Conservation (phyloP, 257 asterid species). For the Coffea eugenioides region DNA sequence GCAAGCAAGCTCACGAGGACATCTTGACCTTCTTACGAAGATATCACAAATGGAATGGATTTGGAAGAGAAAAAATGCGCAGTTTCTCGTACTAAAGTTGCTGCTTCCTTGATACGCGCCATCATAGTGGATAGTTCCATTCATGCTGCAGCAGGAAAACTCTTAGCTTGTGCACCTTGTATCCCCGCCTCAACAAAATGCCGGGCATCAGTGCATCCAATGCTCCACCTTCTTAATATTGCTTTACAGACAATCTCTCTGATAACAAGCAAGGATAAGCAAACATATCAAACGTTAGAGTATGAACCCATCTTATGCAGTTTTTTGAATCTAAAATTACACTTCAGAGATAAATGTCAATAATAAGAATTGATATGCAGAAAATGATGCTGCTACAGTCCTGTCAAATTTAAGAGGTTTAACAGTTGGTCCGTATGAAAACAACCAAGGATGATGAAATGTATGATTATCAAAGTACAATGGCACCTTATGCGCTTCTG, state of each 20-base stretch:
- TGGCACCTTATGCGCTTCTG: background rate
- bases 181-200: background rate
- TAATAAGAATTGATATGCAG: no score
- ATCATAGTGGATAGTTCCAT: background rate
- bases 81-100: background rate
- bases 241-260: conserved; percentile 78
- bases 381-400: background rate
- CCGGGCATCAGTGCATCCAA: background rate
- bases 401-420: conserved; percentile 15
- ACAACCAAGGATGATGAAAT: conserved; percentile 4
- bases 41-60: conserved; percentile 11
- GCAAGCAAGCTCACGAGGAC: background rate
- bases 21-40: conserved; percentile 3
- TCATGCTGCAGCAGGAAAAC: background rate
- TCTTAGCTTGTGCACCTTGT: background rate
- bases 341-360: background rate
- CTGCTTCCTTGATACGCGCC: background rate
- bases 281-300: background rate
- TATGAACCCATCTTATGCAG: background rate
- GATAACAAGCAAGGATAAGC: conserved; percentile 23
- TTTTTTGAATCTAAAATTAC: background rate
- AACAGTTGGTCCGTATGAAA: conserved; percentile 70
- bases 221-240: conserved; percentile 17
- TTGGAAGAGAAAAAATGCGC: background rate
- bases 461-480: background rate